Evolutionary conservation across 345 rosid species (phyloP).

Genomic region (Clarkia xantiana): DNA sequence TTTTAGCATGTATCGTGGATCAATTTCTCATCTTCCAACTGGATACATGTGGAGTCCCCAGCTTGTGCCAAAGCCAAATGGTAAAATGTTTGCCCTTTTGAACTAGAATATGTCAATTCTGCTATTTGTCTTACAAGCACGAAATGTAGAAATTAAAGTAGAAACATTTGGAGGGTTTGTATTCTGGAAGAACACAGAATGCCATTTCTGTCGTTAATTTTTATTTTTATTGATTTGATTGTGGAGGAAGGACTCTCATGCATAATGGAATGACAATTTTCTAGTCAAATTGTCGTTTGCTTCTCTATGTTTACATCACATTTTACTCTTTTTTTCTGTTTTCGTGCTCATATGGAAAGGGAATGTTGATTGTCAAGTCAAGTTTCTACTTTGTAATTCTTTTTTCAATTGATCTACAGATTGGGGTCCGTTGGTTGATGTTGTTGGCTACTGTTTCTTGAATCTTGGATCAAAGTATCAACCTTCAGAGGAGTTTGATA

Average conservation of each 20-base stretch:
- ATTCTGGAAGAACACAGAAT: no score
- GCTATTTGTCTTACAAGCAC: no score
- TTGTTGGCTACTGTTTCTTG: slow-evolving; percentile 90
- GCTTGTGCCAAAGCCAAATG: slow-evolving; percentile 92
- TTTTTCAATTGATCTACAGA: slow-evolving; percentile 38
- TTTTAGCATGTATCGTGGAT: slow-evolving; percentile 88
- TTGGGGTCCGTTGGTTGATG: slow-evolving; percentile 91
- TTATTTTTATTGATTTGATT: no score
- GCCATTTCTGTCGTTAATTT: no score
- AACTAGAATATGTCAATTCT: no score
- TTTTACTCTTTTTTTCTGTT: neutral
- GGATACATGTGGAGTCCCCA: slow-evolving; percentile 99
- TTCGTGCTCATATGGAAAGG: neutral
- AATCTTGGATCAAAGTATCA: slow-evolving; percentile 75
- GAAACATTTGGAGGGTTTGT: no score
- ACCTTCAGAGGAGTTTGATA: slow-evolving; percentile 47
- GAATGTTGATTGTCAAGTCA: neutral
- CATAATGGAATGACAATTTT: neutral
- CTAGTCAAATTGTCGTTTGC: no score
- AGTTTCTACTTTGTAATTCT: neutral
- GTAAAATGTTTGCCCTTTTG: slow-evolving; percentile 19
- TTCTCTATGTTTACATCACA: neutral
- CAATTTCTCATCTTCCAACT: slow-evolving; percentile 90
- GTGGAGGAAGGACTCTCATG: neutral
- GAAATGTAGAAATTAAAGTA: no score